These are phyloP conservation scores for Fusarium sp. DNA, from an alignment of 2,329 filamentous ascomycete species.

Conservation along the genomic window DNA sequence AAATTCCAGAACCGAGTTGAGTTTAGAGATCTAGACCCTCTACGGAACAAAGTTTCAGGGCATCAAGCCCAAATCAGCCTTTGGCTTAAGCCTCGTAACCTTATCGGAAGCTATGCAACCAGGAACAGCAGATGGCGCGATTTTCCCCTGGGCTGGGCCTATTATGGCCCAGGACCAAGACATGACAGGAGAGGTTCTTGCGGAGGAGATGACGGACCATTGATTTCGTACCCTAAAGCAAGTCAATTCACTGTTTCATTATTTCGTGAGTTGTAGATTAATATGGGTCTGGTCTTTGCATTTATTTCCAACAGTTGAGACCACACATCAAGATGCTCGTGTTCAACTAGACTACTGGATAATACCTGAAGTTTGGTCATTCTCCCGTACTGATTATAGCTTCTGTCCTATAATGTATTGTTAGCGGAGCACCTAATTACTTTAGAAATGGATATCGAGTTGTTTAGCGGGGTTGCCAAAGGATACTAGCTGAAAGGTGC, in stretches of 20 bases:
- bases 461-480: neutral
- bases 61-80: conserved; percentile 1
- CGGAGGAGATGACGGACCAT: neutral
- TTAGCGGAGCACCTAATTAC: neutral
- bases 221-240: neutral
- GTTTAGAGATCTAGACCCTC: neutral
- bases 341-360: no score
- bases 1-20: conserved; percentile 21
- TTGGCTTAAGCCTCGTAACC: neutral
- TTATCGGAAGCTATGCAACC: neutral
- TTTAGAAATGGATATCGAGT: neutral
- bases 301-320: neutral
- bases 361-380: no score
- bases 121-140: conserved; percentile 14
- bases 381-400: no score
- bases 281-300: neutral
- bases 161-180: no score
- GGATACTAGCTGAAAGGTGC: neutral
- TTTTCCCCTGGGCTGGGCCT: conserved; percentile 2
- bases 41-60: conserved; percentile 18
- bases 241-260: neutral
- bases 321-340: no score
- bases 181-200: neutral
- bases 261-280: neutral
- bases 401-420: no score